These are phyloP conservation scores for Teunomyces stri DNA, from an alignment of 805 yeast genomes.

Conservation along the genomic window DNA sequence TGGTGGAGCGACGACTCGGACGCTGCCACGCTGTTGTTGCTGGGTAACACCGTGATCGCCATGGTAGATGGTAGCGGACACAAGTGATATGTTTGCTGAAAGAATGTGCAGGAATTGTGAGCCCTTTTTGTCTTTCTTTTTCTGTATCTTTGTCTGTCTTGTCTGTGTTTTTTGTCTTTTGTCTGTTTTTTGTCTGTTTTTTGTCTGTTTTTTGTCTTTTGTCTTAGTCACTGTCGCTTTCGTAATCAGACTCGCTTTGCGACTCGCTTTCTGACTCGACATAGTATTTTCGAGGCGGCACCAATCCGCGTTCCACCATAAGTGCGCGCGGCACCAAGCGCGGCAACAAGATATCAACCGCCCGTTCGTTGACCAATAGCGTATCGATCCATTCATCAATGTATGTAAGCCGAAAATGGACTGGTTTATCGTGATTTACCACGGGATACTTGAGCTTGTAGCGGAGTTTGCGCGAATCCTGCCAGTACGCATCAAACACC, in stretches of 20 bases:
- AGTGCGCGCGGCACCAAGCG: slow-evolving; percentile 44
- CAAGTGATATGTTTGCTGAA: background rate
- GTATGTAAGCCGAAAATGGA: slow-evolving; percentile 36
- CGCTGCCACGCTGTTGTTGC: slow-evolving; percentile 17
- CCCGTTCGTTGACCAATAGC: slow-evolving; percentile 53
- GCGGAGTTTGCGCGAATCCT: slow-evolving; percentile 71
- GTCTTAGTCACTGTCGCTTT: slow-evolving; percentile 39
- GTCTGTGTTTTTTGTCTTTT: too few species aligned
- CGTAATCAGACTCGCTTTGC: slow-evolving; percentile 15
- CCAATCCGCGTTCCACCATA: slow-evolving; percentile 41
- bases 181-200: background rate
- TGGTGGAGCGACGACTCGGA: slow-evolving; percentile 20
- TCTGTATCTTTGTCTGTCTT: background rate
- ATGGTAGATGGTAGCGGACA: slow-evolving; percentile 11
- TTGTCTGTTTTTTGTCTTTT: too few species aligned
- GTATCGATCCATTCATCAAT: slow-evolving; percentile 77
- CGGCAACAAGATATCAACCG: slow-evolving; percentile 75
- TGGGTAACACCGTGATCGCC: slow-evolving; percentile 34
- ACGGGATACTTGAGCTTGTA: slow-evolving; percentile 20
- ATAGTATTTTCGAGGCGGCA: slow-evolving; percentile 39
- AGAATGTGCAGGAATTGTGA: background rate
- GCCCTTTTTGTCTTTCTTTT: too few species aligned
- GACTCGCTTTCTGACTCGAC: slow-evolving; percentile 7
- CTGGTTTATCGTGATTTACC: too few species aligned
- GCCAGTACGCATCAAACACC: slow-evolving; percentile 51